A percentile compares a stretch with the other conserved stretches of the same genome.
These are phyloP conservation scores for Trichoderma sp. DNA, from an alignment of 2,329 filamentous ascomycete species.

Conservation along the genomic window DNA sequence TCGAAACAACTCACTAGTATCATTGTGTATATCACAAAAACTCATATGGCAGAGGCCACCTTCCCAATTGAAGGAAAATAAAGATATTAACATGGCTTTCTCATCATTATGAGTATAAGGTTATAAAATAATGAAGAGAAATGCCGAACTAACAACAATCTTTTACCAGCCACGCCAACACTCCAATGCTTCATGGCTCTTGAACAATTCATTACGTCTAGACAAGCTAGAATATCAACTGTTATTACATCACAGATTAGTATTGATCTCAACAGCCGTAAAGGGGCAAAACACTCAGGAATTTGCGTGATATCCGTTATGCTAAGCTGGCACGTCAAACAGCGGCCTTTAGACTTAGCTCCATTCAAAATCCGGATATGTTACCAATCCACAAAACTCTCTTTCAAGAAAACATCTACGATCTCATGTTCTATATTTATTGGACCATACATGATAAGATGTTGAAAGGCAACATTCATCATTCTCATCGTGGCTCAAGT, in stretches of 20 bases:
- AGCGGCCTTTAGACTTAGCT: not conserved
- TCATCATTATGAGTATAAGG: not conserved
- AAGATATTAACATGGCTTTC: not conserved
- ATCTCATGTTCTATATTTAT: not conserved
- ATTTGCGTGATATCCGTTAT: not conserved
- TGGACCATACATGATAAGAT: not conserved
- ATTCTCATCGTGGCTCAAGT: not conserved
- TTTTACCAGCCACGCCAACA: not conserved
- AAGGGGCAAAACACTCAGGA: not conserved
- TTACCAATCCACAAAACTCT: not conserved
- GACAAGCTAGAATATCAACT: not conserved
- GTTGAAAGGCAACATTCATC: not conserved
- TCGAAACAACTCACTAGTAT: not conserved
- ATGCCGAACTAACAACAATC: not conserved
- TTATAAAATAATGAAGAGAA: not conserved
- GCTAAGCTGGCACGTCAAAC: not conserved
- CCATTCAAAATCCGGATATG: not conserved
- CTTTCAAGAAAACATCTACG: not conserved
- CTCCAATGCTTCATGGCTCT: not conserved
- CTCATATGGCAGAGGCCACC: not conserved
- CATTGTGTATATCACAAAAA: not conserved
- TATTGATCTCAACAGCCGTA: not conserved
- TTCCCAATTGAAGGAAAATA: not conserved
- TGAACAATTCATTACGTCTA: not conserved
- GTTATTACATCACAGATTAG: not conserved